A percentile compares a stretch with the other conserved stretches of the same genome.
Evolutionary conservation across 2,329 filamentous ascomycete species (phyloP).

Genomic region (Shiraia bambusicola): DNA sequence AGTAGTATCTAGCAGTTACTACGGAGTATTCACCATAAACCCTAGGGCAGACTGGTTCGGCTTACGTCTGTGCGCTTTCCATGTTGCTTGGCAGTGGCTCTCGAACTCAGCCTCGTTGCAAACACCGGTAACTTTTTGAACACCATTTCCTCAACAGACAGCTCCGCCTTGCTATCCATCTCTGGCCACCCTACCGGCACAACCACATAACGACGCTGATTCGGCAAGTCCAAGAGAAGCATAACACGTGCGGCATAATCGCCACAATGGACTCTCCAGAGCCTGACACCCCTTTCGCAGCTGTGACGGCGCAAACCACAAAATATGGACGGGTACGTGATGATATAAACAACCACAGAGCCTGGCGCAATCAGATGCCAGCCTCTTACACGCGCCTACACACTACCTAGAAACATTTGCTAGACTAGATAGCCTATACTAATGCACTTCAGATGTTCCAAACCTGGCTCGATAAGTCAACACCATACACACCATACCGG

Average conservation of each 20-base stretch:
- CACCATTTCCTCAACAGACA: slow-evolving; percentile 32
- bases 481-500: slow-evolving; percentile 84
- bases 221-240: neutral
- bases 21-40: too few relatives aligned
- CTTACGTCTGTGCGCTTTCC: slow-evolving; percentile 9
- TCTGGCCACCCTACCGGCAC: neutral
- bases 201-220: neutral
- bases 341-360: neutral
- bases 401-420: neutral
- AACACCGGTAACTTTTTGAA: slow-evolving; percentile 28
- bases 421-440: slow-evolving; percentile 9
- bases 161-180: slow-evolving; percentile 10
- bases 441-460: slow-evolving; percentile 74
- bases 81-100: slow-evolving; percentile 6
- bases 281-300: slow-evolving; percentile 89
- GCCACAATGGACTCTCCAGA: slow-evolving; percentile 77
- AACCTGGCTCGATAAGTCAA: slow-evolving; percentile 89
- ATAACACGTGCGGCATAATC: slow-evolving; percentile 4
- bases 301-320: slow-evolving; percentile 82
- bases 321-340: slow-evolving; percentile 68
- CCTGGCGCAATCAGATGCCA: slow-evolving; percentile 11
- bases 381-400: neutral
- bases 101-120: slow-evolving; percentile 23
- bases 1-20: too few relatives aligned
- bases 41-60: too few relatives aligned